Percentiles rank a stretch among this genome's conserved stretches.
Conservation (phyloP, 306 rosid species). For the Citrullus mucosospermus region DNA sequence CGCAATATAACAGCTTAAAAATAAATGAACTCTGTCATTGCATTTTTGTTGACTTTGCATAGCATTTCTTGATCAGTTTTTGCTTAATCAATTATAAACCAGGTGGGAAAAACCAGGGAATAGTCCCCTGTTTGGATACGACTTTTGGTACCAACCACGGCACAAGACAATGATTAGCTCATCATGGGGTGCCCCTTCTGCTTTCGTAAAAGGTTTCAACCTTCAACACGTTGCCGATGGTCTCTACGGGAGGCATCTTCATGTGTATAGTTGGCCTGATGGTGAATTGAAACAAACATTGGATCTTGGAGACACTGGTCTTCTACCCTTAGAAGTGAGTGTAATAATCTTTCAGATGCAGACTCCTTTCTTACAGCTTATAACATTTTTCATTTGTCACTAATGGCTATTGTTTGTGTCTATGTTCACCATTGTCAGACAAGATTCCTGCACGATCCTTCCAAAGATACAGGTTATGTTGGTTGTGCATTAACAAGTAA, state of each 20-base stretch:
- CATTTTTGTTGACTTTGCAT: background rate
- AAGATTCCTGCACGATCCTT: slow-evolving; percentile 88
- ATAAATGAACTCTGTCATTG: background rate
- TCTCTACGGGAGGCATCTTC: slow-evolving; percentile 73
- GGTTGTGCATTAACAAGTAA: slow-evolving; percentile 83
- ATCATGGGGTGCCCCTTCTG: slow-evolving; percentile 95
- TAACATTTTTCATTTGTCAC: background rate
- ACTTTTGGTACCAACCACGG: slow-evolving; percentile 94
- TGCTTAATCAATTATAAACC: background rate
- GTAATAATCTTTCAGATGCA: background rate
- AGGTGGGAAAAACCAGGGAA: slow-evolving; percentile 99
- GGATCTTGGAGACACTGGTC: slow-evolving; percentile 80
- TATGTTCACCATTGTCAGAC: slow-evolving; percentile 33
- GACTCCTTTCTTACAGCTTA: background rate
- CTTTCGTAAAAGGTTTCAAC: slow-evolving; percentile 73
- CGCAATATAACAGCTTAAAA: background rate
- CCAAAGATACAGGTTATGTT: slow-evolving; percentile 81
- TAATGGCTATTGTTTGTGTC: background rate
- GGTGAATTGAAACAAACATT: slow-evolving; percentile 86
- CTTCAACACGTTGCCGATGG: slow-evolving; percentile 72
- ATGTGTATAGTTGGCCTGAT: slow-evolving; percentile 84
- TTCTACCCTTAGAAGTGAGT: slow-evolving; percentile 74
- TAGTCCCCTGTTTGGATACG: slow-evolving; percentile 85
- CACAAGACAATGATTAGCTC: slow-evolving; percentile 89
- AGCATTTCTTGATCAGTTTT: background rate